phyloP scores from a whole-genome alignment of 1,284 basidiomycete genomes.

The Coniophora puteana region DNA sequence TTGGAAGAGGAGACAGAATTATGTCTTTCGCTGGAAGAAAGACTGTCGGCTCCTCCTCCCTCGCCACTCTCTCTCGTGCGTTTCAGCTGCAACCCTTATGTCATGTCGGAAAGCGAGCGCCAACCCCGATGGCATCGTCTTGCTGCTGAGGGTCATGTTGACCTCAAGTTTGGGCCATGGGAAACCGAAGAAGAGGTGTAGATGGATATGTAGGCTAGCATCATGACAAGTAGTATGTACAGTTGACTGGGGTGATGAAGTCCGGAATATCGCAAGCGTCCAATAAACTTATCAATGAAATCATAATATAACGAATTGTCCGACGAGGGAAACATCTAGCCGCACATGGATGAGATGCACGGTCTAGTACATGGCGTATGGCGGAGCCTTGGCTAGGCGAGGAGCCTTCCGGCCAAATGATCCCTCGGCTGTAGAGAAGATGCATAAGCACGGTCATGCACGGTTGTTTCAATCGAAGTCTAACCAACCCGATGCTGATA shows the following conservation, averaged over 20 bases:
- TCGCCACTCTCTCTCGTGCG: slow-evolving; percentile 12
- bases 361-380: neutral
- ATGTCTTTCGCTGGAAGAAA: slow-evolving; percentile 21
- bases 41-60: slow-evolving; percentile 9
- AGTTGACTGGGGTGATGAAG: neutral
- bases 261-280: slow-evolving; percentile 6
- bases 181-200: slow-evolving; percentile 5
- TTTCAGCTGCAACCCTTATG: slow-evolving; percentile 23
- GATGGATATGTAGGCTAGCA: neutral
- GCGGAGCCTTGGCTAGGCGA: neutral
- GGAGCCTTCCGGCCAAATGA: slow-evolving; percentile 52
- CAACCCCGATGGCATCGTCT: slow-evolving; percentile 25
- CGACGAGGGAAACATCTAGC: neutral
- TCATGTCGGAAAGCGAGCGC: slow-evolving; percentile 24
- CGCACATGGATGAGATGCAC: slow-evolving; percentile 1
- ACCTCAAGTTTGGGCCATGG: slow-evolving; percentile 22
- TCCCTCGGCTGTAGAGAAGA: slow-evolving; percentile 40
- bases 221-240: neutral
- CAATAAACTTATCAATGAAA: too few relatives aligned
- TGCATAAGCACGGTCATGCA: neutral
- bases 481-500: slow-evolving; percentile 18
- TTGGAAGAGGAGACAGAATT: slow-evolving; percentile 30
- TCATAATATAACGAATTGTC: too few relatives aligned
- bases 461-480: slow-evolving; percentile 10
- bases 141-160: slow-evolving; percentile 17